A percentile compares a stretch with the other conserved stretches of the same genome.
These are phyloP conservation scores for Phytophthora pini DNA, from an alignment of 352 stramenopile species.

Conservation along the genomic window DNA sequence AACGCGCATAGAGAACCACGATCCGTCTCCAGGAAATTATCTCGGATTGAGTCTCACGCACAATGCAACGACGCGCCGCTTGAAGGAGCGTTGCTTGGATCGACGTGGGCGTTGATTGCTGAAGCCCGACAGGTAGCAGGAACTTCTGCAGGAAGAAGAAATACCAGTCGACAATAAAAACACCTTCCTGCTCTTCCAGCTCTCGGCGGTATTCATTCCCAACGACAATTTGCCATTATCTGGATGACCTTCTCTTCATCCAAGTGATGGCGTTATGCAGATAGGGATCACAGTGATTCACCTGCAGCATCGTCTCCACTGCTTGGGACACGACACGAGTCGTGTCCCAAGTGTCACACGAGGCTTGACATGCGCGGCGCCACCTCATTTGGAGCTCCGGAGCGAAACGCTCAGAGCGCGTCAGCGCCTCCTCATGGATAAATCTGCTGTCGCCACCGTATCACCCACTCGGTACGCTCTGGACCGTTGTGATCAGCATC, in stretches of 20 bases:
- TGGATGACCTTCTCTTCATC: background rate
- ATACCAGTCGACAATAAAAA: background rate
- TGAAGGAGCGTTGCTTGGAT: background rate
- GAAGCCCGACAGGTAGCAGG: background rate
- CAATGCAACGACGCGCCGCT: background rate
- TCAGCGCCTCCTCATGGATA: constrained; percentile 13
- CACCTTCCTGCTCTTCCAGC: background rate
- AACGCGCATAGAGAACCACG: background rate
- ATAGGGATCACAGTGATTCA: too few relatives aligned
- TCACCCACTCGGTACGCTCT: constrained; percentile 3
- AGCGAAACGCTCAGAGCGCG: constrained; percentile 4
- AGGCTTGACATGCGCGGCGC: constrained; percentile 3
- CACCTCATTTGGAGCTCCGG: constrained; percentile 1
- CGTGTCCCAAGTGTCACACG: background rate
- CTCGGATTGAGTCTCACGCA: background rate
- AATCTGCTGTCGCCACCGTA: constrained; percentile 27
- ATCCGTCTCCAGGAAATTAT: background rate
- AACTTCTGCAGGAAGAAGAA: background rate
- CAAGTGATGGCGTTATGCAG: background rate
- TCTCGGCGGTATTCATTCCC: background rate
- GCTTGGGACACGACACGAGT: background rate
- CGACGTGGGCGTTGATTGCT: background rate
- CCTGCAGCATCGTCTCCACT: too few relatives aligned
- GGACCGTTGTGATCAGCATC: constrained; percentile 1
- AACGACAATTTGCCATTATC: too few relatives aligned